Evolutionary conservation across 345 rosid species (phyloP).

Genomic region (Moringa oleifera): DNA sequence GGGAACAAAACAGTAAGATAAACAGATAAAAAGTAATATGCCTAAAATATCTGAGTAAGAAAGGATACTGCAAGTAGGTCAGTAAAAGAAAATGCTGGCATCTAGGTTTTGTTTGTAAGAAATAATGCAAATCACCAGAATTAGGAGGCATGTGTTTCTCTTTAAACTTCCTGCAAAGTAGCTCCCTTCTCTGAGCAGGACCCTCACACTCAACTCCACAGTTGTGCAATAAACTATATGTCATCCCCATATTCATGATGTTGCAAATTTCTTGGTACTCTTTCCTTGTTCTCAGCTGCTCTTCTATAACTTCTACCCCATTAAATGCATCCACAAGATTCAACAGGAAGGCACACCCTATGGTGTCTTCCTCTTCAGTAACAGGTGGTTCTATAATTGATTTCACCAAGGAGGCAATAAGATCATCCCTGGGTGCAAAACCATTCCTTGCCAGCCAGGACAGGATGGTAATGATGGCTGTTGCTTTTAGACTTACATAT

Average conservation of each 20-base stretch:
- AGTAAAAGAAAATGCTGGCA: slow-evolving; percentile 3
- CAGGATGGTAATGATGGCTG: slow-evolving; percentile 55
- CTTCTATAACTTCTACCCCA: slow-evolving; percentile 91
- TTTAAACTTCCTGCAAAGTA: slow-evolving; percentile 55
- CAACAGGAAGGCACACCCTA: slow-evolving; percentile 83
- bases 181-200: slow-evolving; percentile 68
- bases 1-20: slow-evolving; percentile 6
- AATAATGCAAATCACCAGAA: slow-evolving; percentile 47
- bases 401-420: slow-evolving; percentile 71
- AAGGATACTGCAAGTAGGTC: not conserved
- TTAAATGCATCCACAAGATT: slow-evolving; percentile 83
- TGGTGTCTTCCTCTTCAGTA: slow-evolving; percentile 74
- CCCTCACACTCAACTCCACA: slow-evolving; percentile 74
- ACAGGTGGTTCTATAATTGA: slow-evolving; percentile 82
- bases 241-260: slow-evolving; percentile 92
- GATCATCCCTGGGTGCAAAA: slow-evolving; percentile 79
- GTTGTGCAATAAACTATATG: slow-evolving; percentile 73
- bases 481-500: slow-evolving; percentile 54
- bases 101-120: not conserved
- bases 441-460: slow-evolving; percentile 88
- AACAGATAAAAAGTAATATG: slow-evolving; percentile 1
- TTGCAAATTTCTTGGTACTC: slow-evolving; percentile 79
- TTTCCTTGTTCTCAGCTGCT: slow-evolving; percentile 68
- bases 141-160: slow-evolving; percentile 54
- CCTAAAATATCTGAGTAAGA: not conserved